Base-by-base conservation (phyloP, 176 grass and related monocot species). In the Phyllostachys edulis region DNA sequence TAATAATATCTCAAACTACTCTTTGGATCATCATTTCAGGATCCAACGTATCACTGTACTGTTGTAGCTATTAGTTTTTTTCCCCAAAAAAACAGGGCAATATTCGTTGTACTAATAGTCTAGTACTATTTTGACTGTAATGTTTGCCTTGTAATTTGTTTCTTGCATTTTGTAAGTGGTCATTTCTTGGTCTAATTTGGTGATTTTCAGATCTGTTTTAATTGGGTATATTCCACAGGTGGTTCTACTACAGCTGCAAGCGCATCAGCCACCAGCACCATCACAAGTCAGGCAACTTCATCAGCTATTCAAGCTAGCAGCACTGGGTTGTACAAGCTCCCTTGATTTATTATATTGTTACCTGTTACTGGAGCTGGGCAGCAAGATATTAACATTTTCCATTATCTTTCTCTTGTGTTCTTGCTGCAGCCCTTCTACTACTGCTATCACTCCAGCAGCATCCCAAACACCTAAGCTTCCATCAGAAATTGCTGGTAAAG, bases 401-500 rank as follows among this genome's bases (percentile, higher is more conserved):
- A 67, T 80, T 14, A 21, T 20, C 27, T 70, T 81, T 42, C 14
- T 75, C 34, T 59, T 77, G 63, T 76, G 14, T 63, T 76, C 67
- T 74, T 64, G 51, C 9, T 71, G 72, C 75, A 98, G 95, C 66
- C 73, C 88, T 77, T 66, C 80, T 57, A 87, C 83, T 24, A 87
- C 81, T 82, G 86, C 87, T 63, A 75, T 92, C 75, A 90, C 74
- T 80, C 75, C 93, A 85, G 66, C 84, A 75, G 60, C 85, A 38
- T 47, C 79, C 42, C 97, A 88, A 78, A 71, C 87, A 75, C 90
- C 90, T 44, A 99, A 94, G 61, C 86, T 96, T 44, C 97, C 97
- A 77, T 99, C 93, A 82, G 97, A 99, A 79, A 96, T 99, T 85
- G 80, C 88, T 89, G 97, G 97, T 64, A 99, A 96, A 99, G 52